Percentiles rank a stretch among this genome's conserved stretches.
Evolutionary conservation across 2,329 filamentous ascomycete species (phyloP).

Genomic region (Alternaria sp.): DNA sequence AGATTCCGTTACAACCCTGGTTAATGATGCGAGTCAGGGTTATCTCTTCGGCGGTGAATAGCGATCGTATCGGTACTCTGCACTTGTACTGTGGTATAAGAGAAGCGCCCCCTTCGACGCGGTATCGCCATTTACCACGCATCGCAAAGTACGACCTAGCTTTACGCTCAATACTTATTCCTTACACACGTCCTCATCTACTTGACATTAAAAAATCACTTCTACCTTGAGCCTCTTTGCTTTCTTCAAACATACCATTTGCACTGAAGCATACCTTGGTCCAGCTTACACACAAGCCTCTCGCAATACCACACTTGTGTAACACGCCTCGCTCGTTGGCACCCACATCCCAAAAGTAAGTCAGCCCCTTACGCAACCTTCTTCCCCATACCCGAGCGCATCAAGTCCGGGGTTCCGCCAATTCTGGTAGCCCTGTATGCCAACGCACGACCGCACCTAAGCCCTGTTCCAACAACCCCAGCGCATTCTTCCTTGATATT

Average conservation of each 20-base stretch:
- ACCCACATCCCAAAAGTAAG: conserved; percentile 33
- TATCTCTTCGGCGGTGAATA: conserved; percentile 31
- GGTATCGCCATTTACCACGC: conserved; percentile 17
- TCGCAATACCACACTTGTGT: conserved; percentile 17
- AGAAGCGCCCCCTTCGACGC: conserved; percentile 28
- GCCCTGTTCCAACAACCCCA: conserved; percentile 32
- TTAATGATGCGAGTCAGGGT: conserved; percentile 41
- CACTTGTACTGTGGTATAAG: conserved; percentile 33
- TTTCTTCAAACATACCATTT: neutral
- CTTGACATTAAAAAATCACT: conserved; percentile 10
- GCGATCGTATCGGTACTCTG: conserved; percentile 8
- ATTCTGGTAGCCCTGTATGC: conserved; percentile 32
- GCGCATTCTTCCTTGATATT: conserved; percentile 32
- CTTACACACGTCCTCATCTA: conserved; percentile 11
- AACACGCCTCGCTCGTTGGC: conserved; percentile 24
- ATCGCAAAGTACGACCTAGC: conserved; percentile 18
- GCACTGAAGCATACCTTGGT: conserved; percentile 10
- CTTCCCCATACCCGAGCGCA: conserved; percentile 26
- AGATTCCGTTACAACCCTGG: conserved; percentile 17
- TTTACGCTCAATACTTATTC: conserved; percentile 8
- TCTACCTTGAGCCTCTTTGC: conserved; percentile 17
- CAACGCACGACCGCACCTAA: conserved; percentile 39
- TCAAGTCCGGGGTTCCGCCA: conserved; percentile 35
- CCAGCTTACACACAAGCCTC: conserved; percentile 19
- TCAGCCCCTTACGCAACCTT: conserved; percentile 41